A percentile compares a stretch with the other conserved stretches of the same genome.
phyloP scores from a whole-genome alignment of 31 red algal genomes.

The Asparagopsis taxiformis region DNA sequence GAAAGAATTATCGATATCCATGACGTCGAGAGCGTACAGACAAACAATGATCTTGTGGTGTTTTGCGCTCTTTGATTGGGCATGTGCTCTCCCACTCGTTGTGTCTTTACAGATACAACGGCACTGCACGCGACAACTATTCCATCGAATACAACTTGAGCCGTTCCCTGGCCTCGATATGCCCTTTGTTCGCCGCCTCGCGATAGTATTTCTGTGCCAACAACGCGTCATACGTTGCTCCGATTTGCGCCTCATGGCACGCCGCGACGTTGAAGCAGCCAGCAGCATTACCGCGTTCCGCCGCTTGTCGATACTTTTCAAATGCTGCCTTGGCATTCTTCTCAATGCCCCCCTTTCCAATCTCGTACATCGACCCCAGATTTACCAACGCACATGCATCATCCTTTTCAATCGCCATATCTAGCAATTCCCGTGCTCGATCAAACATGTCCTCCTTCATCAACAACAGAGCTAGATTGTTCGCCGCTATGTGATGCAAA shows the following conservation, averaged over 20 bases:
- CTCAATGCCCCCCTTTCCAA: constrained; percentile 22
- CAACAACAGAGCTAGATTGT: constrained; percentile 24
- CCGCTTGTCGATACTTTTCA: constrained; percentile 10
- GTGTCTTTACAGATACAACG: too few species aligned
- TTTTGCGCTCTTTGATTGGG: too few species aligned
- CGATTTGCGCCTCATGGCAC: constrained; percentile 27
- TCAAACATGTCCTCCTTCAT: constrained; percentile 9
- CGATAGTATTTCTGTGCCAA: constrained; percentile 28
- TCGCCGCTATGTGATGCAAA: constrained; percentile 15
- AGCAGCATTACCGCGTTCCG: constrained; percentile 16
- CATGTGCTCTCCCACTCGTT: too few species aligned
- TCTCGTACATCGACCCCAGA: constrained; percentile 32
- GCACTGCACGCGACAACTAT: too few species aligned
- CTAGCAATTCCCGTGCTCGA: constrained; percentile 11
- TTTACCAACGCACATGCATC: constrained; percentile 24
- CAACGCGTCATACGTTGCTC: constrained; percentile 10
- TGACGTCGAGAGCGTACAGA: too few species aligned
- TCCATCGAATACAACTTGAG: background rate
- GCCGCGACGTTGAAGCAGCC: constrained; percentile 43
- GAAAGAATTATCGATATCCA: too few species aligned
- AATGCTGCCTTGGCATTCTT: constrained; percentile 28
- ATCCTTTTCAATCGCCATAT: constrained; percentile 2
- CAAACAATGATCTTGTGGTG: too few species aligned
- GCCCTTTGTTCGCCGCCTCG: constrained; percentile 24
- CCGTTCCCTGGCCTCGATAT: constrained; percentile 16